Base-by-base conservation (phyloP, 2,329 filamentous ascomycete species). In the Talaromyces verruculosus region DNA sequence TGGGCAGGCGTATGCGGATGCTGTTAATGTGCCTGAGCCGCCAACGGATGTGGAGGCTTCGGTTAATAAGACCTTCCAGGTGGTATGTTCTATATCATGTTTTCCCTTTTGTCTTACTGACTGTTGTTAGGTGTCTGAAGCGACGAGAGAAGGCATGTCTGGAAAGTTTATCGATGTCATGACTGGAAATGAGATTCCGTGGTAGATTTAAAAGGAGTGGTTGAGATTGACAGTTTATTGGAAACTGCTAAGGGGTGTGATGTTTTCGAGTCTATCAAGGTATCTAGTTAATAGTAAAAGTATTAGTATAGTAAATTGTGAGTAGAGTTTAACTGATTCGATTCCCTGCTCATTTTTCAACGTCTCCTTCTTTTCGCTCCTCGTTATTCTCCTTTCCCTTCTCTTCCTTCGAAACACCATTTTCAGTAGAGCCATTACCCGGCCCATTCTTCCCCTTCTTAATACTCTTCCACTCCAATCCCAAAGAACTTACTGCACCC, bases 381-480 rank as follows among this genome's bases (percentile, higher is more conserved):
- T 19, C 4, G 8, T 39, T 22, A 1, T 25, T 15, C 1, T 25
- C 33, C 6, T 39, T 22, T 7, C 22, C 8, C 33, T 33, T 53
- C 8, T 15, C 33, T 6, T 57, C 33, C 17, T 4, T 19, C 0
- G 10, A 19, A 1, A 28, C 22, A 1, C 3, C 2, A 10, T 55
- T 55, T 15, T 22, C 30, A 35, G 10, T n/a, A 11, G 28, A 7
- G 19, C 3, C 3, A 5, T 19, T 5, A 11, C 3, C 49, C 4
- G 49, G 5, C 1, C 8, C 28, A n/a, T 66, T 66, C 28, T 45
- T 63, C 11, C 64, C 64, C n/a, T 66, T 66, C 17, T 66, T 66
- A 8, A 66, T 66, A 45, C 47, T 63, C 47, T 66, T 66, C 64
- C 64, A 66, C 58, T 66, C 64, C 60, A 66, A 19, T 11, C 64